Evolutionary conservation across 495 filamentous ascomycete species (phyloP).

Genomic region (Penicillium subrubescens): DNA sequence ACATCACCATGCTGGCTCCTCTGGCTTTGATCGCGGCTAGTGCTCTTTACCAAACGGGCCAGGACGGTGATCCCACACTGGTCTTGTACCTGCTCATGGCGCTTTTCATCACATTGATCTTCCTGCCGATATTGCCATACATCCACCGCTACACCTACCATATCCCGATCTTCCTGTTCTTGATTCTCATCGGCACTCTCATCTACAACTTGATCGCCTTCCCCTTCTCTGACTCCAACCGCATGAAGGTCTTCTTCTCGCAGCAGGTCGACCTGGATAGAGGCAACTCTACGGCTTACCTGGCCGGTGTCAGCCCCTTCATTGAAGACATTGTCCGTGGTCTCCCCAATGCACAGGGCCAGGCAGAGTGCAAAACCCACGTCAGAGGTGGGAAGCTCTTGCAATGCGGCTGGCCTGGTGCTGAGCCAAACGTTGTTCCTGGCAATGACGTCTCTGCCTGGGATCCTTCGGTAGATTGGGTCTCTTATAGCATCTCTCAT

Average conservation of each 20-base stretch:
- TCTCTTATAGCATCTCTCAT: slow-evolving; percentile 62
- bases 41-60: slow-evolving; percentile 75
- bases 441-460: slow-evolving; percentile 33
- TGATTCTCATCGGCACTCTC: slow-evolving; percentile 73
- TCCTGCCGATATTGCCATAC: slow-evolving; percentile 81
- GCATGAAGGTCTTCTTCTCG: slow-evolving; percentile 85
- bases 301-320: slow-evolving; percentile 73
- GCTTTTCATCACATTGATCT: slow-evolving; percentile 64
- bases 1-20: slow-evolving; percentile 72
- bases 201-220: slow-evolving; percentile 88
- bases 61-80: slow-evolving; percentile 69
- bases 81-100: slow-evolving; percentile 71
- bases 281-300: slow-evolving; percentile 65
- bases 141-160: slow-evolving; percentile 85
- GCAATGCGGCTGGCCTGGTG: slow-evolving; percentile 71
- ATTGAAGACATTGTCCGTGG: slow-evolving; percentile 64
- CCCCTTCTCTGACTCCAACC: slow-evolving; percentile 76
- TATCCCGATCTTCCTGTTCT: slow-evolving; percentile 73
- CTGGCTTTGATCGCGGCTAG: slow-evolving; percentile 72
- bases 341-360: slow-evolving; percentile 71
- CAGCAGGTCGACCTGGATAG: slow-evolving; percentile 80
- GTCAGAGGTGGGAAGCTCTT: slow-evolving; percentile 47
- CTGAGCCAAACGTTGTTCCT: slow-evolving; percentile 57
- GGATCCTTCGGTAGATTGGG: slow-evolving; percentile 55
- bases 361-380: slow-evolving; percentile 29